These are phyloP conservation scores for Saccharomycopsis vini DNA, from an alignment of 805 yeast species.

Conservation along the genomic window DNA sequence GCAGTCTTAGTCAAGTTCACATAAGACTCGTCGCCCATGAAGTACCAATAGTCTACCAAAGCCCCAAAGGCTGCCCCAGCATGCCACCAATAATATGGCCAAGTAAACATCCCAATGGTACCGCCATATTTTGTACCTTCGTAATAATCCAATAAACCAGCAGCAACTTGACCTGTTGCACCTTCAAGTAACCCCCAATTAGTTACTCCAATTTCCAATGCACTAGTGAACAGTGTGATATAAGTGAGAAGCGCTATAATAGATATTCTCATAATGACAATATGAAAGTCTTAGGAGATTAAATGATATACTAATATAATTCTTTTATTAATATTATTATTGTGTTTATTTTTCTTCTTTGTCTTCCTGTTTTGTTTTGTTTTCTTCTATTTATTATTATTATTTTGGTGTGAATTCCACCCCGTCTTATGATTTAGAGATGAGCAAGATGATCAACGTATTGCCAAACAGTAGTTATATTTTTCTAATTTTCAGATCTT, in stretches of 20 bases:
- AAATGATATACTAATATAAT: no score
- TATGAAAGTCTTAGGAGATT: no score
- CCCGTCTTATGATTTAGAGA: no score
- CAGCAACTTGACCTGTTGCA: slow-evolving; percentile 52
- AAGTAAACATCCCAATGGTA: slow-evolving; percentile 75
- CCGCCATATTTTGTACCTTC: slow-evolving; percentile 62
- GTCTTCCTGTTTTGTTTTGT: background rate
- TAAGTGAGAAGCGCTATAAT: background rate
- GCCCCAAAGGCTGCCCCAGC: slow-evolving; percentile 96
- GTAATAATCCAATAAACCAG: slow-evolving; percentile 78
- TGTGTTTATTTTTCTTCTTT: background rate
- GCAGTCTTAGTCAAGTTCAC: slow-evolving; percentile 51
- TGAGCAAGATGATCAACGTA: no score
- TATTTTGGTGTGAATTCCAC: no score
- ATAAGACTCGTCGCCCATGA: slow-evolving; percentile 61
- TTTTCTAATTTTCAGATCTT: no score
- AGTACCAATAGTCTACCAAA: slow-evolving; percentile 68
- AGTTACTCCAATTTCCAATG: slow-evolving; percentile 21
- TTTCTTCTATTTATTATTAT: no score
- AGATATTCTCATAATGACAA: background rate
- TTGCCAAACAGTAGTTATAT: no score
- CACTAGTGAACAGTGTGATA: slow-evolving; percentile 23
- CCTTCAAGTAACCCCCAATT: slow-evolving; percentile 26
- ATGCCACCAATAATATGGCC: slow-evolving; percentile 98
- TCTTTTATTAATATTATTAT: background rate